Evolutionary conservation across 495 filamentous ascomycete genomes (phyloP).

Genomic region (Daldinia loculata): DNA sequence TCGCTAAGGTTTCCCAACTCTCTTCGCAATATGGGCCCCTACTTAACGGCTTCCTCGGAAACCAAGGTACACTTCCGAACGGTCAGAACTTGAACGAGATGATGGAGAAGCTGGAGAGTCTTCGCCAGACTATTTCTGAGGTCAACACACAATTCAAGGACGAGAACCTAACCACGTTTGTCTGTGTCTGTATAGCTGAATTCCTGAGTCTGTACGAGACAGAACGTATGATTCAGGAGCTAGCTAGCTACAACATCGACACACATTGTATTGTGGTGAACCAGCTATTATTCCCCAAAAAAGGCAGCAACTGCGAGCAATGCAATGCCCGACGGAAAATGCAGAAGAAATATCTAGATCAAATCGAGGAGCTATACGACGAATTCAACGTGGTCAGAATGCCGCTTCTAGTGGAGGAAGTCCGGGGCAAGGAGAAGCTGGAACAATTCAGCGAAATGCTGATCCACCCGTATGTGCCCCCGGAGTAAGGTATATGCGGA

Average conservation of each 20-base stretch:
- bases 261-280: slow-evolving; percentile 98
- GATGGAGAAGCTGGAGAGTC: slow-evolving; percentile 89
- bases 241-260: slow-evolving; percentile 92
- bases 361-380: slow-evolving; percentile 98
- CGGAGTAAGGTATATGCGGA: slow-evolving; percentile 55
- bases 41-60: slow-evolving; percentile 89
- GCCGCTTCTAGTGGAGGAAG: slow-evolving; percentile 93
- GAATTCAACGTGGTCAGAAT: slow-evolving; percentile 99
- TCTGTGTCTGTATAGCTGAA: slow-evolving; percentile 98
- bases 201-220: slow-evolving; percentile 98
- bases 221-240: slow-evolving; percentile 99
- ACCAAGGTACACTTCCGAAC: slow-evolving; percentile 81
- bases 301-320: slow-evolving; percentile 88
- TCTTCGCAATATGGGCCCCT: slow-evolving; percentile 95
- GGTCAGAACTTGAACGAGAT: slow-evolving; percentile 91
- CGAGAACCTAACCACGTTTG: slow-evolving; percentile 93
- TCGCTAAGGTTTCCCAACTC: slow-evolving; percentile 94
- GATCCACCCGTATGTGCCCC: slow-evolving; percentile 82
- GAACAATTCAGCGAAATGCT: slow-evolving; percentile 96
- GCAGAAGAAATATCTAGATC: slow-evolving; percentile 99
- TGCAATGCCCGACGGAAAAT: slow-evolving; percentile 95
- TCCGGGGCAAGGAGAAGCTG: slow-evolving; percentile 91
- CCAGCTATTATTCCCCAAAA: slow-evolving; percentile 92
- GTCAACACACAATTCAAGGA: slow-evolving; percentile 99
- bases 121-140: slow-evolving; percentile 91